These are phyloP conservation scores for Pythium biforme DNA, from an alignment of 352 stramenopile genomes.

Conservation along the genomic window DNA sequence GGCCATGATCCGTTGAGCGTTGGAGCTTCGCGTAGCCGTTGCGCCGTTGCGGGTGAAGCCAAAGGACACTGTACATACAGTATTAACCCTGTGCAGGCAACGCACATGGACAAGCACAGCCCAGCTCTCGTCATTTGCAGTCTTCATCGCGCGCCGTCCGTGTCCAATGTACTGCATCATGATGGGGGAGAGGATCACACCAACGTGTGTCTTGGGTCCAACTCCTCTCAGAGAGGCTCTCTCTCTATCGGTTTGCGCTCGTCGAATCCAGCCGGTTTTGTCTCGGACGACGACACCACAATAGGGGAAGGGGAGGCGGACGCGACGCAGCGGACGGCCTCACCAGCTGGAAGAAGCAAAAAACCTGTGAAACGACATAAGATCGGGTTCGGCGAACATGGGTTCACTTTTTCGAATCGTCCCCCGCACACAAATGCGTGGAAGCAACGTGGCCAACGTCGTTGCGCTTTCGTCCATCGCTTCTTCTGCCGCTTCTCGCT, in stretches of 20 bases:
- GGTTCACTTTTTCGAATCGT: constrained; percentile 9
- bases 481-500: neutral
- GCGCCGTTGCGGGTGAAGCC: too few relatives aligned
- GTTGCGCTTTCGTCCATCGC: neutral
- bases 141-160: neutral
- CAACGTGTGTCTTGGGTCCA: neutral
- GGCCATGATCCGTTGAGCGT: neutral
- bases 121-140: too few relatives aligned
- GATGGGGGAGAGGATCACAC: neutral
- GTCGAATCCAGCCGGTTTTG: constrained; percentile 9
- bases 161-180: neutral
- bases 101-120: neutral
- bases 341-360: neutral
- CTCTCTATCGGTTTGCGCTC: too few relatives aligned
- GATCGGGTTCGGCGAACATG: constrained; percentile 11
- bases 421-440: neutral
- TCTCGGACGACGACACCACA: constrained; percentile 8
- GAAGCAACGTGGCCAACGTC: neutral
- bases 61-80: too few relatives aligned
- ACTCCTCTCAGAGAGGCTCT: too few relatives aligned
- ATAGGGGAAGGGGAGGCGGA: constrained; percentile 20
- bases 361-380: constrained; percentile 13
- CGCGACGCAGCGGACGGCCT: neutral
- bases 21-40: neutral
- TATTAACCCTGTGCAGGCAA: neutral